A percentile compares a stretch with the other conserved stretches of the same genome.
phyloP scores from a whole-genome alignment of 2,329 filamentous ascomycete genomes.

The Hymenoscyphus albidus region DNA sequence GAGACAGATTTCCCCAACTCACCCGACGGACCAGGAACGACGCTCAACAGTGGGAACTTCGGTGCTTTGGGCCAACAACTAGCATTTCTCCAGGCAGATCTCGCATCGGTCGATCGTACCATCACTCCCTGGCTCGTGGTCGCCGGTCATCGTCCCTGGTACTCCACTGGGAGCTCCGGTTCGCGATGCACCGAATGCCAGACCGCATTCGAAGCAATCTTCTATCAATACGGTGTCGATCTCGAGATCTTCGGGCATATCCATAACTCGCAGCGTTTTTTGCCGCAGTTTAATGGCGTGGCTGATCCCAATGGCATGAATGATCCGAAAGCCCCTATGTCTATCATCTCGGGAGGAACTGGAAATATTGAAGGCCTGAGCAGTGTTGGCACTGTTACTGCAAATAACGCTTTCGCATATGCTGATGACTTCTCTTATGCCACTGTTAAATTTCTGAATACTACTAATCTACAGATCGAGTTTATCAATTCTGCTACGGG shows the following conservation, averaged over 20 bases:
- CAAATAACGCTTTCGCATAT: constrained; percentile 47
- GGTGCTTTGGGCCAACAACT: constrained; percentile 42
- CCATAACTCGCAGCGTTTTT: constrained; percentile 43
- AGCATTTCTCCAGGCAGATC: constrained; percentile 40
- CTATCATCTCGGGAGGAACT: constrained; percentile 25
- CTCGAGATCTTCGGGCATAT: constrained; percentile 45
- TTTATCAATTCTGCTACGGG: constrained; percentile 49
- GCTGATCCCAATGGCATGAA: constrained; percentile 22
- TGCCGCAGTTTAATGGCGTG: constrained; percentile 19
- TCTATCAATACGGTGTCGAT: constrained; percentile 45
- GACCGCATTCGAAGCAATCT: constrained; percentile 43
- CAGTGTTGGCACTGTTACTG: constrained; percentile 40
- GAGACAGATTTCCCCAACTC: constrained; percentile 53
- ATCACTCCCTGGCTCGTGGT: constrained; percentile 31
- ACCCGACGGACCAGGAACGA: constrained; percentile 38
- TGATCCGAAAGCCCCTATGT: constrained; percentile 25
- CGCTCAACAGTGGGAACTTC: constrained; percentile 43
- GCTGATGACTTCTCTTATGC: constrained; percentile 51
- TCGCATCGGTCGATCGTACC: constrained; percentile 28
- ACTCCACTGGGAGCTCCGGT: constrained; percentile 17
- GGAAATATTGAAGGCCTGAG: constrained; percentile 36
- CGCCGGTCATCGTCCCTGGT: constrained; percentile 30
- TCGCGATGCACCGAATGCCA: constrained; percentile 38
- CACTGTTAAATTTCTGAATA: constrained; percentile 44
- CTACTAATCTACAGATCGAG: constrained; percentile 45